Evolutionary conservation across 208 protist species (phyloP), one percentile per base, ranked within the genome.

Genomic region (Crithidia acanthocephali): DNA sequence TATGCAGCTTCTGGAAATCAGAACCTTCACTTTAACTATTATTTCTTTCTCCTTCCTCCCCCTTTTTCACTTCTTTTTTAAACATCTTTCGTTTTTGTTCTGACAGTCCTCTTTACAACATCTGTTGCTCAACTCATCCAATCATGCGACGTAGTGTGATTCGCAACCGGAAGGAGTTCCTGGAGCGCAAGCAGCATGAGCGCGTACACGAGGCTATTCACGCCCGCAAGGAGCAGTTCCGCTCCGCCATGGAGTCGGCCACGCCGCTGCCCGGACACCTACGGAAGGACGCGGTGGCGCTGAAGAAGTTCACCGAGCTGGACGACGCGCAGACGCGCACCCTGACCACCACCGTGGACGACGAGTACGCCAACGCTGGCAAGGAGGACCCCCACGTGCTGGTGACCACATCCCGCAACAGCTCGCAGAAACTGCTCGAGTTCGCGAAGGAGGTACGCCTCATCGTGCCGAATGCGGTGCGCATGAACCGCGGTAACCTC

Each of bases 371-470:
- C 18, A 84, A 84, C 32, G 98, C 98, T 7, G 98, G 98, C 50
- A 71, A 96, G 20, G 53, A 91, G 40, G 98, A 99, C 72, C 99
- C 99, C 10, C 97, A 97, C 71, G 92, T 99, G 44, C 85, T 99
- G 20, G 85, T 99, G 22, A 99, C 99, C n/a, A 99, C 99, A 2
- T 98, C 98, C 7, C 90, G 97, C 33, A 93, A 99, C 58, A 98
- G 99, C 5, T 98, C 89, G 37, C 91, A 93, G 61, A 92, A 96
- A 53, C 87, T 99, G 22, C 81, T 95, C 55, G 92, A 99, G 86
- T 99, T 99, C 76, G 82, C 95, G 15, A 99, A 99, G 88, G 98
- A 99, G 85, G 71, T 99, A 23, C 80, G 90, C 8, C 85, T 99
- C n/a, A 72, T 99, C 18, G 95, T 99, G 64, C 99, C 99, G 22